These are phyloP conservation scores for Rhizophlyctis rosea DNA, from an alignment of 192 early-diverging fungal species.

Conservation along the genomic window DNA sequence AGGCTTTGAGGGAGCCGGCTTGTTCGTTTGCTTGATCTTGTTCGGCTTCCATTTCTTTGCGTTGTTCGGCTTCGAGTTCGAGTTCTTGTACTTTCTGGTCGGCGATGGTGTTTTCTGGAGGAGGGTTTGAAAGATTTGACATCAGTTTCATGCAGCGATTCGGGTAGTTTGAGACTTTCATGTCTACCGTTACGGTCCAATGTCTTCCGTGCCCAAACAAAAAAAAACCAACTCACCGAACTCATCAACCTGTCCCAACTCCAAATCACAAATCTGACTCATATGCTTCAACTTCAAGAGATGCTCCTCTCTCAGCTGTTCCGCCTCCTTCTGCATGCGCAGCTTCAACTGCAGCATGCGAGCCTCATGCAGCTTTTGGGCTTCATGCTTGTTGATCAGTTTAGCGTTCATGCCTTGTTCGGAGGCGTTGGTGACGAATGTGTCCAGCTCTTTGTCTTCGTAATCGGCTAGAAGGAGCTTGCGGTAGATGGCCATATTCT, in stretches of 20 bases:
- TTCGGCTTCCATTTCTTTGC: slow-evolving; percentile 19
- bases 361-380: slow-evolving; percentile 28
- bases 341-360: slow-evolving; percentile 32
- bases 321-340: slow-evolving; percentile 33
- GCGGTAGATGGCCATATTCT: slow-evolving; percentile 32
- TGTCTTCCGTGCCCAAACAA: not conserved
- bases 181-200: too few species aligned
- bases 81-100: slow-evolving; percentile 35
- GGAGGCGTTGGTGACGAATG: not conserved
- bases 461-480: slow-evolving; percentile 18
- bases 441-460: slow-evolving; percentile 5
- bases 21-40: slow-evolving; percentile 23
- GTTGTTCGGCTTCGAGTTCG: slow-evolving; percentile 22
- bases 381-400: too few species aligned
- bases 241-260: slow-evolving; percentile 23
- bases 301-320: slow-evolving; percentile 35
- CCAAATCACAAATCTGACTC: slow-evolving; percentile 20
- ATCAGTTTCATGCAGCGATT: too few species aligned
- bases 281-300: slow-evolving; percentile 33
- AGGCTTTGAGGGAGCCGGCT: slow-evolving; percentile 21
- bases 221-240: not conserved
- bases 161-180: too few species aligned
- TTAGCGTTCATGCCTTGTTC: too few species aligned
- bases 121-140: too few species aligned
- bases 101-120: slow-evolving; percentile 17